Conservation (phyloP, 2,329 filamentous ascomycete species). For the Clonostachys byssicola region DNA sequence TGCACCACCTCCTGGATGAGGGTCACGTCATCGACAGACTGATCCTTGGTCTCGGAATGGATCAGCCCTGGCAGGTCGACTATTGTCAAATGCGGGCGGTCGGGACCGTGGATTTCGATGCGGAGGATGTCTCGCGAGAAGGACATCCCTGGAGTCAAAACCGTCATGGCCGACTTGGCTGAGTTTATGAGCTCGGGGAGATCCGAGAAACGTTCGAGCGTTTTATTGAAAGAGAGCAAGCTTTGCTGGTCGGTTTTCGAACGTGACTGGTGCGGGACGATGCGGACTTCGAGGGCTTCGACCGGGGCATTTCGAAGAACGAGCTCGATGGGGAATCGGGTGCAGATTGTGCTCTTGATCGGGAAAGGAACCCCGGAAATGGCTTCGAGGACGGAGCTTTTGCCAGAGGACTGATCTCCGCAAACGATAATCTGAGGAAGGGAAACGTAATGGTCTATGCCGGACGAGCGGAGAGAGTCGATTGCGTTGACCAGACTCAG, state of each 20-base stretch:
- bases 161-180: constrained; percentile 43
- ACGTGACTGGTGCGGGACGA: constrained; percentile 20
- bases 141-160: constrained; percentile 19
- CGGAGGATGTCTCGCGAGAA: constrained; percentile 44
- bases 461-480: constrained; percentile 28
- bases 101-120: constrained; percentile 41
- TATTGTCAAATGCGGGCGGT: constrained; percentile 49
- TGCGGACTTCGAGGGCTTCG: constrained; percentile 29
- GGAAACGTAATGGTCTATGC: constrained; percentile 28
- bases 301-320: constrained; percentile 41
- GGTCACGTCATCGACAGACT: constrained; percentile 30
- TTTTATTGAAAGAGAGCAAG: constrained; percentile 6
- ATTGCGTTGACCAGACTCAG: constrained; percentile 30
- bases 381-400: constrained; percentile 62
- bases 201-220: constrained; percentile 24
- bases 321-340: constrained; percentile 59
- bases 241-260: constrained; percentile 13
- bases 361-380: constrained; percentile 60
- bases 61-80: constrained; percentile 57
- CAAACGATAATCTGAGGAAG: constrained; percentile 46
- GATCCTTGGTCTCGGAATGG: constrained; percentile 36
- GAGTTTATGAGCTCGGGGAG: constrained; percentile 28
- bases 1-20: constrained; percentile 30
- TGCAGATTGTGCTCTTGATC: constrained; percentile 53
- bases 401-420: constrained; percentile 36